Evolutionary conservation across 352 stramenopile species (phyloP).

Genomic region (Blastocystis sp.): DNA sequence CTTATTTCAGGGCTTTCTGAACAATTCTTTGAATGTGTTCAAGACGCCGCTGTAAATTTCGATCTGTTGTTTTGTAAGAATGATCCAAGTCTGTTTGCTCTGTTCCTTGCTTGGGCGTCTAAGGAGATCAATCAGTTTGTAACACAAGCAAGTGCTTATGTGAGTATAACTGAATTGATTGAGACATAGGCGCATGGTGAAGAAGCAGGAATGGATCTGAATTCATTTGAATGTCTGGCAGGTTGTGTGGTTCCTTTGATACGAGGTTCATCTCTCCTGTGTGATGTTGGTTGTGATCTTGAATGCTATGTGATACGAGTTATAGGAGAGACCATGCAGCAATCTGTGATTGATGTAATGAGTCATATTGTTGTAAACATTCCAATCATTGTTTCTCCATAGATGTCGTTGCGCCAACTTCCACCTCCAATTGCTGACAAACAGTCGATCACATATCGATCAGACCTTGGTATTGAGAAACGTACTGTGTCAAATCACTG

Average conservation of each 20-base stretch:
- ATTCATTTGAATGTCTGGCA: background rate
- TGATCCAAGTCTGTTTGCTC: background rate
- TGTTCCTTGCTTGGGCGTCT: constrained; percentile 17
- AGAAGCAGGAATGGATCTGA: background rate
- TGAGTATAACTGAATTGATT: background rate
- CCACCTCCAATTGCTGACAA: background rate
- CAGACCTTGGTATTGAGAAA: constrained; percentile 27
- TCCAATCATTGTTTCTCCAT: too few relatives aligned
- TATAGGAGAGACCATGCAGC: background rate
- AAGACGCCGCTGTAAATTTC: constrained; percentile 44
- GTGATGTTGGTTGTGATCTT: constrained; percentile 24
- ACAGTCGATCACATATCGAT: background rate
- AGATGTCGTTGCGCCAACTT: background rate
- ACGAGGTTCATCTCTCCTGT: background rate
- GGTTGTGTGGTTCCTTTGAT: constrained; percentile 18
- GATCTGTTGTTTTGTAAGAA: constrained; percentile 29
- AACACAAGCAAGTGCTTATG: background rate
- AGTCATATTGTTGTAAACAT: background rate
- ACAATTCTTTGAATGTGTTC: constrained; percentile 54
- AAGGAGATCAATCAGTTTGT: constrained; percentile 42
- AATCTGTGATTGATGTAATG: background rate
- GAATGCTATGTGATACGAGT: constrained; percentile 26
- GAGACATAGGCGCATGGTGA: background rate
- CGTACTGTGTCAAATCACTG: constrained; percentile 1
- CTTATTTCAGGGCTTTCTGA: constrained; percentile 16